Evolutionary conservation across 2,329 filamentous ascomycete genomes (phyloP), one percentile per base, ranked within the genome.

Genomic region (Colletotrichum neosansevieriae): DNA sequence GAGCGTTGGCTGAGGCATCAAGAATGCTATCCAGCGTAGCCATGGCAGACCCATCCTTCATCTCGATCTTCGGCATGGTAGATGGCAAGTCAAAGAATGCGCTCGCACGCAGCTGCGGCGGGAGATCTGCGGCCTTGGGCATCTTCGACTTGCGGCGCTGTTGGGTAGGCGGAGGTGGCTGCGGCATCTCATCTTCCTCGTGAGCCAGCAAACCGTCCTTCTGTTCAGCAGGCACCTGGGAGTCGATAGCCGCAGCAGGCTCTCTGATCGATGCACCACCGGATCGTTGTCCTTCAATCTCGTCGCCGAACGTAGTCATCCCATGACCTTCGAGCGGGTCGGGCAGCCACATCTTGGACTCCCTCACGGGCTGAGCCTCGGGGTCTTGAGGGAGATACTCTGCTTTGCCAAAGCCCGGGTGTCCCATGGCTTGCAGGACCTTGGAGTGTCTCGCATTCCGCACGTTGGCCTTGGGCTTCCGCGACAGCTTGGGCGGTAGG

Each of bases 1-100:
- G 96, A 0, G 96, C 95, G 68, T 86, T 88, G 3, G 93, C 92
- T 3, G 95, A 96, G 7, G 95, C 96, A 76, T 97, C 92, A 15
- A 99, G 86, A 60, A 99, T 97, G 76, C 90, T 94, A 72, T 99
- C 94, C 7, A 99, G 86, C 0, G 95, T 97, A 47, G 89, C 91
- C 76, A 94, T 93, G 11, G 95, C 94, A 29, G 96, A 98, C 17
- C 93, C 91, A 66, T 92, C 90, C 77, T 90, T 90, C 62, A 90
- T 76, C 72, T 90, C 84, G 21, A 91, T 82, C 12, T 82, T 78
- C 5, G 85, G 81, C 5, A 86, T 76, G 2, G 81, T 76, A 3
- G 87, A 83, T 0, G 91, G 91, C 21, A 88, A 74, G 66, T 98
- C 94, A 75, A 98, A 98, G 80, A 93, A 98, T 32, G 92, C 89